Evolutionary conservation across 2,329 filamentous ascomycete genomes (phyloP).

Genomic region (Fusarium tuaranense): DNA sequence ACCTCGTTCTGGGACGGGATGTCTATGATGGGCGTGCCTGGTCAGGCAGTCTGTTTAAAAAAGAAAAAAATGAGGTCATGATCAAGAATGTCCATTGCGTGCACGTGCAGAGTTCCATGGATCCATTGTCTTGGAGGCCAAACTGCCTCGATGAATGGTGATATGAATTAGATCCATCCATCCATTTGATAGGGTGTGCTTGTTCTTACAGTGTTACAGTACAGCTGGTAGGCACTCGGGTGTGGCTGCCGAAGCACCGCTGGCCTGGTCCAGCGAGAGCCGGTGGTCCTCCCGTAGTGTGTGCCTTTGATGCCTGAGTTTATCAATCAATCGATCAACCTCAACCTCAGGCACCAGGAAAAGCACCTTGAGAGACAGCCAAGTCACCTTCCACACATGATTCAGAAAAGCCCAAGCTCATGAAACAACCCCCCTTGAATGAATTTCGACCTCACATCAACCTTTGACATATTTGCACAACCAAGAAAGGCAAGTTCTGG

Average conservation of each 20-base stretch:
- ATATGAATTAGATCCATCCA: not conserved
- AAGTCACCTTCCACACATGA: not conserved
- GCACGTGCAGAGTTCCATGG: not conserved
- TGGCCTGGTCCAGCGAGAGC: not conserved
- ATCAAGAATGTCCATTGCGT: conserved; percentile 41
- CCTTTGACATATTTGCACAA: not conserved
- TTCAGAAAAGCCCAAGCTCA: not conserved
- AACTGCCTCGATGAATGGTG: not conserved
- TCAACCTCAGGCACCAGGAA: conserved; percentile 1
- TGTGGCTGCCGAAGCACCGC: not conserved
- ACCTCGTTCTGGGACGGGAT: conserved; percentile 52
- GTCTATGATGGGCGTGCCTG: conserved; percentile 48
- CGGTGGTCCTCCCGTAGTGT: not conserved
- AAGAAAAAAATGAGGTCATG: conserved; percentile 55
- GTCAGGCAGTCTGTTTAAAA: conserved; percentile 45
- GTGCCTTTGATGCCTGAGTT: conserved; percentile 12
- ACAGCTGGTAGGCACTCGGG: not conserved
- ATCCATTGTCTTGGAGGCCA: not conserved
- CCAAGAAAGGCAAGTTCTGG: not conserved
- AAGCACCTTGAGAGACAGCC: conserved; percentile 9
- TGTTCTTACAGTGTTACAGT: not conserved
- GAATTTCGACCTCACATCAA: not conserved
- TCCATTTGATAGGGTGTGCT: not conserved
- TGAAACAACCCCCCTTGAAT: not conserved
- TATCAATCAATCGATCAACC: not conserved